Evolutionary conservation across 768 basidiomycete genomes (phyloP).

Genomic region (Tephrocybe sp.): DNA sequence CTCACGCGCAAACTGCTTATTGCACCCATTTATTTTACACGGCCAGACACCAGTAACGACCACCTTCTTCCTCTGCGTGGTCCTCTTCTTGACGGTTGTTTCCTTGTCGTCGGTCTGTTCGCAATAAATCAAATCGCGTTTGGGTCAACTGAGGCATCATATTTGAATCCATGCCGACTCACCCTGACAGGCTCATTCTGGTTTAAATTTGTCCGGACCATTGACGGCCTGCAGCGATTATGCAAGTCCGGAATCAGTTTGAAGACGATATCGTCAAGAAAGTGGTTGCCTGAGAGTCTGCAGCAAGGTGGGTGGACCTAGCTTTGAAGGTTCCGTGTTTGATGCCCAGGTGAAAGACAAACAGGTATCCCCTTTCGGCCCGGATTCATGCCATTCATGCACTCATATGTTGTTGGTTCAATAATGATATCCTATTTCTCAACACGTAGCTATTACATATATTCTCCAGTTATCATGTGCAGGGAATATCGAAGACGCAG

Average conservation of each 20-base stretch:
- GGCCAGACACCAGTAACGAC: slow-evolving; percentile 63
- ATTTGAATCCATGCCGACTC: slow-evolving; percentile 16
- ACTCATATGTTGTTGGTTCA: too few species aligned
- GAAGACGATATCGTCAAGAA: slow-evolving; percentile 4
- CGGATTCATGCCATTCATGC: too few species aligned
- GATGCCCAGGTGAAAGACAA: slow-evolving; percentile 10
- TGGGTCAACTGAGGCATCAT: slow-evolving; percentile 15
- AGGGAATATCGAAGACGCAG: slow-evolving; percentile 12
- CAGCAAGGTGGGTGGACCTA: slow-evolving; percentile 9
- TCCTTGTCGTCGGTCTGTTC: slow-evolving; percentile 27
- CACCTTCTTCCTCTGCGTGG: slow-evolving; percentile 40
- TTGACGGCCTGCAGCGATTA: slow-evolving; percentile 9
- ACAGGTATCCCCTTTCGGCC: neutral
- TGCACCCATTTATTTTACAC: slow-evolving; percentile 78
- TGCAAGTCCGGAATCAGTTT: neutral
- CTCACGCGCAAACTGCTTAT: slow-evolving; percentile 79
- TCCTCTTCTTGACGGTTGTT: slow-evolving; percentile 21
- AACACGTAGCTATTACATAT: slow-evolving; percentile 17
- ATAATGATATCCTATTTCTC: slow-evolving; percentile 11
- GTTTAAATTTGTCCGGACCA: slow-evolving; percentile 22
- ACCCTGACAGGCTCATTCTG: slow-evolving; percentile 21
- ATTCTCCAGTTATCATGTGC: slow-evolving; percentile 14
- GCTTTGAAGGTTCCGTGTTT: slow-evolving; percentile 9
- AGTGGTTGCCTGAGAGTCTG: slow-evolving; percentile 8
- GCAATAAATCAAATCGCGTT: slow-evolving; percentile 9